These are phyloP conservation scores for Saturnispora sekii DNA, from an alignment of 805 yeast genomes.

Conservation along the genomic window DNA sequence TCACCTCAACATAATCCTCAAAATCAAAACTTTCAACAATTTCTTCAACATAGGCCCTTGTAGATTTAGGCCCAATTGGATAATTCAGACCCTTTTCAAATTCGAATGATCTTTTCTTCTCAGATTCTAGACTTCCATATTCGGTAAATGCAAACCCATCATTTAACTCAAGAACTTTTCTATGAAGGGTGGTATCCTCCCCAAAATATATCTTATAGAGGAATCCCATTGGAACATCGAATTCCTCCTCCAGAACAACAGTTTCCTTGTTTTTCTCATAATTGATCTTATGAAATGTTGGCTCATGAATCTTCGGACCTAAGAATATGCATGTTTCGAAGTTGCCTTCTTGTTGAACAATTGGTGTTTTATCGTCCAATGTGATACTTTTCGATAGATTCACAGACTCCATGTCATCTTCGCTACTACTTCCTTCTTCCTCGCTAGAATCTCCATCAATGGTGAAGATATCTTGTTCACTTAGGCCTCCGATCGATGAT, in stretches of 20 bases:
- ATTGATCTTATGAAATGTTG: slow-evolving; percentile 42
- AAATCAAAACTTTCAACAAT: slow-evolving; percentile 46
- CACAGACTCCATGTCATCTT: slow-evolving; percentile 18
- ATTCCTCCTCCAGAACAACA: slow-evolving; percentile 37
- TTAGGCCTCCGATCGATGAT: slow-evolving; percentile 10
- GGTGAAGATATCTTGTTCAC: slow-evolving; percentile 25
- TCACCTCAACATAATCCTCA: slow-evolving; percentile 45
- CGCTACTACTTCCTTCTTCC: slow-evolving; percentile 11
- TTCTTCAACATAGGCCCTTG: slow-evolving; percentile 56
- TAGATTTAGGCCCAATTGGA: slow-evolving; percentile 88
- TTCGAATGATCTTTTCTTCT: slow-evolving; percentile 37
- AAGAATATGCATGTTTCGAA: not conserved
- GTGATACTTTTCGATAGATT: not conserved
- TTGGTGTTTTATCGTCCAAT: not conserved
- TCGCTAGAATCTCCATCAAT: slow-evolving; percentile 24
- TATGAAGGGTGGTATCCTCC: slow-evolving; percentile 34
- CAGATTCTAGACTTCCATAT: slow-evolving; percentile 31
- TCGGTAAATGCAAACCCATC: slow-evolving; percentile 39
- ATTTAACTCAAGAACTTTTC: slow-evolving; percentile 30
- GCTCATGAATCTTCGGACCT: slow-evolving; percentile 59
- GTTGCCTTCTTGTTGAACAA: not conserved
- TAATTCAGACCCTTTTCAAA: slow-evolving; percentile 70
- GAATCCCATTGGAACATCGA: slow-evolving; percentile 70
- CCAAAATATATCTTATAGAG: slow-evolving; percentile 68
- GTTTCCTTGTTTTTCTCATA: slow-evolving; percentile 41